Percentiles rank a stretch among this genome's conserved stretches.
Evolutionary conservation across 257 asterid species (phyloP).

Genomic region (Hygrophila difformis): DNA sequence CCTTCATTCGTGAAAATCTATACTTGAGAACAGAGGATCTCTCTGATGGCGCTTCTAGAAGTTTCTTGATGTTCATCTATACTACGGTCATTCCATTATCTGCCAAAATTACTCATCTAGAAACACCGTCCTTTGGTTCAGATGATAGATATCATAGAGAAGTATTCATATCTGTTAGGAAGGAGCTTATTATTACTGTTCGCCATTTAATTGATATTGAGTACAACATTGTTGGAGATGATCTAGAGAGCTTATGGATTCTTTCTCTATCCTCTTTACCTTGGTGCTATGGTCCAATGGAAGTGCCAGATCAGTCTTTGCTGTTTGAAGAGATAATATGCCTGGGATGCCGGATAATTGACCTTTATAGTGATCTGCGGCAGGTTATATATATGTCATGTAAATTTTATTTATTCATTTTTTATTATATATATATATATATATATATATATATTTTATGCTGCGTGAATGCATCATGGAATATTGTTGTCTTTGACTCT

Average conservation of each 20-base stretch:
- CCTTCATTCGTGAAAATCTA: conserved; percentile 43
- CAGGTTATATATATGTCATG: conserved; percentile 88
- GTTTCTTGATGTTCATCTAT: conserved; percentile 56
- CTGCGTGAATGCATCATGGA: too few species aligned
- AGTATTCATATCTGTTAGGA: conserved; percentile 39
- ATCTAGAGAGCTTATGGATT: conserved; percentile 70
- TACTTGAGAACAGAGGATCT: conserved; percentile 63
- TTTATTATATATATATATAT: too few species aligned
- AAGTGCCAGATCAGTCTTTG: conserved; percentile 30
- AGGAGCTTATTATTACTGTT: conserved; percentile 48
- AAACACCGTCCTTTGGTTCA: conserved; percentile 23
- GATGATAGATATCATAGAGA: conserved; percentile 32
- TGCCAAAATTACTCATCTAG: conserved; percentile 28
- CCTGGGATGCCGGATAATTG: conserved; percentile 63
- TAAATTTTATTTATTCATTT: too few species aligned
- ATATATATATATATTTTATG: background rate
- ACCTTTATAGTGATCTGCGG: conserved; percentile 87
- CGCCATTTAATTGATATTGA: conserved; percentile 63
- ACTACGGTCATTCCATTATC: conserved; percentile 42
- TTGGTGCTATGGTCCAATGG: conserved; percentile 34
- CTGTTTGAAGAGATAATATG: conserved; percentile 41
- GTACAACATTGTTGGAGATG: conserved; percentile 72
- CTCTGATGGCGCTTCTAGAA: conserved; percentile 64
- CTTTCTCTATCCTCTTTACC: conserved; percentile 47
- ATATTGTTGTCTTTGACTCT: too few species aligned